These are phyloP conservation scores for Sclerospora graminicola DNA, from an alignment of 352 stramenopile species.

Conservation along the genomic window DNA sequence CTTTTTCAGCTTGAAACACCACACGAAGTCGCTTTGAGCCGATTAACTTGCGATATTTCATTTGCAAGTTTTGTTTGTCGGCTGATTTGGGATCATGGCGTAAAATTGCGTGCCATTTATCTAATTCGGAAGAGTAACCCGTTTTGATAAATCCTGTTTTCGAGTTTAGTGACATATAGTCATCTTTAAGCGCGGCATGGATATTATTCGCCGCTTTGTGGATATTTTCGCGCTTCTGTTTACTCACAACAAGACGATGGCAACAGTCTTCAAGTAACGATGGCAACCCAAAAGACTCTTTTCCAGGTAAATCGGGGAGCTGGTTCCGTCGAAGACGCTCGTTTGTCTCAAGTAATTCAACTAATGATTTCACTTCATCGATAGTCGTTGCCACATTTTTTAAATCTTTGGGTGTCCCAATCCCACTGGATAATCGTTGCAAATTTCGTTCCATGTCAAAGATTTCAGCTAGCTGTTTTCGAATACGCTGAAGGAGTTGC, in stretches of 20 bases:
- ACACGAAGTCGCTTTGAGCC: slow-evolving; percentile 48
- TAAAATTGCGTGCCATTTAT: slow-evolving; percentile 46
- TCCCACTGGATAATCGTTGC: slow-evolving; percentile 45
- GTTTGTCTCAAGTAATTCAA: slow-evolving; percentile 20
- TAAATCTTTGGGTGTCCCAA: slow-evolving; percentile 58
- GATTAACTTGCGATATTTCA: slow-evolving; percentile 46
- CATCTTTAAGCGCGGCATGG: slow-evolving; percentile 46
- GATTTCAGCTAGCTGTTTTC: slow-evolving; percentile 43
- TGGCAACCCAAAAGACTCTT: slow-evolving; percentile 17
- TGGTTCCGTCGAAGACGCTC: slow-evolving; percentile 12
- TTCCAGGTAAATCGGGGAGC: slow-evolving; percentile 17
- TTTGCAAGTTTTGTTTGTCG: slow-evolving; percentile 35
- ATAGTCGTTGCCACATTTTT: slow-evolving; percentile 56
- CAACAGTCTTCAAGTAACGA: slow-evolving; percentile 18
- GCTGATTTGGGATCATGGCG: slow-evolving; percentile 29
- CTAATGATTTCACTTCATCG: slow-evolving; percentile 32
- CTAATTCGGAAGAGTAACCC: slow-evolving; percentile 48
- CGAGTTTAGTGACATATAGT: slow-evolving; percentile 47
- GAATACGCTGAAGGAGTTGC: slow-evolving; percentile 32
- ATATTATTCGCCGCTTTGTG: slow-evolving; percentile 27
- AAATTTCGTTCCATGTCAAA: slow-evolving; percentile 69
- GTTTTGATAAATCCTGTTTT: slow-evolving; percentile 43
- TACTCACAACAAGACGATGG: slow-evolving; percentile 8
- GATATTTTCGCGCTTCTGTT: slow-evolving; percentile 12
- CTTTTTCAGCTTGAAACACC: slow-evolving; percentile 47